Conservation (phyloP, 495 filamentous ascomycete genomes). For the Neurospora sp. region DNA sequence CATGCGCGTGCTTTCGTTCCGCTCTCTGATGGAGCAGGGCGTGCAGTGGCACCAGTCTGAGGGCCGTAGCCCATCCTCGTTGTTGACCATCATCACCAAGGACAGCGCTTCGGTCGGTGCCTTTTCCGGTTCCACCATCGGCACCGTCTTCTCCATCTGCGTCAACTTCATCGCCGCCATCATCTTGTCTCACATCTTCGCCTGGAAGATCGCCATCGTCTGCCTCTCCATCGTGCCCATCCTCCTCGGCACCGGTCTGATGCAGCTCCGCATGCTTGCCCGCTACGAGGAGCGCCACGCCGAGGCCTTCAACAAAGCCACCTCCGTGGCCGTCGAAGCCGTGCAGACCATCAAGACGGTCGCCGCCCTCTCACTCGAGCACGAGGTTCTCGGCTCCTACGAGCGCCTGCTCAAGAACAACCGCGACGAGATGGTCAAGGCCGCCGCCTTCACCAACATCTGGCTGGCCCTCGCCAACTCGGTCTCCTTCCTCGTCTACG, state of each 20-base stretch:
- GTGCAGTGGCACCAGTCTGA: constrained; percentile 75
- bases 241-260: constrained; percentile 65
- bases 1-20: constrained; percentile 68
- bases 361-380: constrained; percentile 46
- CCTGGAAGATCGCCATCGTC: constrained; percentile 84
- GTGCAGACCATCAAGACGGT: constrained; percentile 79
- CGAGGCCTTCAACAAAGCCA: constrained; percentile 56
- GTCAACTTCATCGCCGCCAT: constrained; percentile 60
- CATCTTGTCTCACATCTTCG: constrained; percentile 52
- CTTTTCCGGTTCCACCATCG: constrained; percentile 65
- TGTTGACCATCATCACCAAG: constrained; percentile 70
- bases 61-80: constrained; percentile 65
- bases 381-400: constrained; percentile 66
- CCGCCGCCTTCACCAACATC: constrained; percentile 5
- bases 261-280: constrained; percentile 56
- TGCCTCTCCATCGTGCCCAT: constrained; percentile 66
- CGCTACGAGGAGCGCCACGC: constrained; percentile 60
- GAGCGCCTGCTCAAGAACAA: constrained; percentile 2
- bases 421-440: constrained; percentile 8
- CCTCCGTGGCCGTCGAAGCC: constrained; percentile 73
- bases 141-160: constrained; percentile 59
- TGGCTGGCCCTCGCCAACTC: constrained; percentile 69
- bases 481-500: constrained; percentile 65
- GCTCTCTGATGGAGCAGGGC: constrained; percentile 74
- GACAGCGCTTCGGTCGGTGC: constrained; percentile 70